Percentiles rank a stretch among this genome's conserved stretches.
Conservation (phyloP, 129 eudicot species). For the Flaveria ramosissima region DNA sequence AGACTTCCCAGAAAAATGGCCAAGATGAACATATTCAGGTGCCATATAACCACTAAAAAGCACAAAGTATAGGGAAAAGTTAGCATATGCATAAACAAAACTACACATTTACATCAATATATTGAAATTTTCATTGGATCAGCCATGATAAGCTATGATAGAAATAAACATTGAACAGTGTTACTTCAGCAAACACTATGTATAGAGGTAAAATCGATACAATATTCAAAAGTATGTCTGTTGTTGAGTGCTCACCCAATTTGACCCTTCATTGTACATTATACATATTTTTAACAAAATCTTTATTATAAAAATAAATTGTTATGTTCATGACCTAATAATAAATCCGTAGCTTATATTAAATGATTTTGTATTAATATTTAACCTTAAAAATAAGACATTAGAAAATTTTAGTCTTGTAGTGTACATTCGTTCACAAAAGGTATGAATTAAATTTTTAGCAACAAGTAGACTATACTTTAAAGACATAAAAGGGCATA, state of each 20-base stretch:
- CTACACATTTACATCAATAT: no score
- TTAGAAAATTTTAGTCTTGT: not conserved
- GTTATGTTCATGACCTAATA: not conserved
- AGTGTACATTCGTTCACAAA: not conserved
- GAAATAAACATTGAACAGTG: not conserved
- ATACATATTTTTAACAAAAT: not conserved
- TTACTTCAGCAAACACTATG: no score
- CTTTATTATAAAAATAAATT: not conserved
- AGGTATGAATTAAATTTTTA: not conserved
- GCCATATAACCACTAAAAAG: conserved; percentile 9
- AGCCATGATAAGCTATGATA: not conserved
- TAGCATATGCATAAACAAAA: no score
- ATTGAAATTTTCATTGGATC: not conserved
- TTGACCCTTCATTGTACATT: not conserved
- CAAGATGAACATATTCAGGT: not conserved
- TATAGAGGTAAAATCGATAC: not conserved
- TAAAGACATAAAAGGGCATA: not conserved
- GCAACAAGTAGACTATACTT: not conserved
- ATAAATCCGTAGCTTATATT: not conserved
- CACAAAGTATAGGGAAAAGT: no score
- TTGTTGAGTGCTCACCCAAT: not conserved
- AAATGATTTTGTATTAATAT: not conserved
- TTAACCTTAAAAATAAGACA: no score
- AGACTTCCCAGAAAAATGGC: not conserved
- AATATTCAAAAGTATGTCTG: not conserved